These are phyloP conservation scores for Sordaria brevicollis DNA, from an alignment of 495 filamentous ascomycete species.

Conservation along the genomic window DNA sequence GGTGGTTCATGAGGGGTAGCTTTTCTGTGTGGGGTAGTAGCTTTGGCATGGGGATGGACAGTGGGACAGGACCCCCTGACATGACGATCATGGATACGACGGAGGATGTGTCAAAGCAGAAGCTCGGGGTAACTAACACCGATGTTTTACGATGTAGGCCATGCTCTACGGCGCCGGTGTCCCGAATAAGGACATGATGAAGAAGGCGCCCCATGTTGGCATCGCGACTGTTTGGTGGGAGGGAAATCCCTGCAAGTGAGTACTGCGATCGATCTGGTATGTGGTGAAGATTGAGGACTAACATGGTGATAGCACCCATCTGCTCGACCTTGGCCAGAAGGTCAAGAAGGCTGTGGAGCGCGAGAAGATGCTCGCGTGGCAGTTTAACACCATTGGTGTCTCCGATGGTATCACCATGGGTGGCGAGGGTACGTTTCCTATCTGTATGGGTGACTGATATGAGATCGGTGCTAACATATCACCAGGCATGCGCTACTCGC, in stretches of 20 bases:
- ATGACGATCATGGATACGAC: not conserved
- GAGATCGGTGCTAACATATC: not conserved
- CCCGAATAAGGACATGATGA: slow-evolving; percentile 74
- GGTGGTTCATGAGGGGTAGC: not conserved
- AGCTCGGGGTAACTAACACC: slow-evolving; percentile 1
- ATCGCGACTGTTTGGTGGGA: slow-evolving; percentile 95
- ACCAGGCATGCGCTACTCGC: slow-evolving; percentile 89
- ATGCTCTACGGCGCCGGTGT: slow-evolving; percentile 96
- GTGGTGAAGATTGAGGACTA: slow-evolving; percentile 3
- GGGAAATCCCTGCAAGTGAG: slow-evolving; percentile 70
- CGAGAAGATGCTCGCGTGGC: slow-evolving; percentile 83
- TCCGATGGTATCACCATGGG: slow-evolving; percentile 96
- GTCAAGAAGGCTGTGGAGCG: slow-evolving; percentile 76
- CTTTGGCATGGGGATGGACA: not conserved
- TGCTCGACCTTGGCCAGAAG: slow-evolving; percentile 81
- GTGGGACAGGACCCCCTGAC: not conserved
- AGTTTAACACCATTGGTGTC: slow-evolving; percentile 90
- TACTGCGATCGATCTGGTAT: not conserved
- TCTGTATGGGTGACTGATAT: not conserved
- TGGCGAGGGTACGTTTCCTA: slow-evolving; percentile 58
- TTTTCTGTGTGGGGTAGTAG: not conserved
- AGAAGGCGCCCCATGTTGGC: slow-evolving; percentile 83
- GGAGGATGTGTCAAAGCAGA: not conserved
- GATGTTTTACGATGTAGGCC: slow-evolving; percentile 41
- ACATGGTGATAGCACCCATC: slow-evolving; percentile 29